phyloP scores from a whole-genome alignment of 1,284 basidiomycete genomes.

The Mycena sp. region DNA sequence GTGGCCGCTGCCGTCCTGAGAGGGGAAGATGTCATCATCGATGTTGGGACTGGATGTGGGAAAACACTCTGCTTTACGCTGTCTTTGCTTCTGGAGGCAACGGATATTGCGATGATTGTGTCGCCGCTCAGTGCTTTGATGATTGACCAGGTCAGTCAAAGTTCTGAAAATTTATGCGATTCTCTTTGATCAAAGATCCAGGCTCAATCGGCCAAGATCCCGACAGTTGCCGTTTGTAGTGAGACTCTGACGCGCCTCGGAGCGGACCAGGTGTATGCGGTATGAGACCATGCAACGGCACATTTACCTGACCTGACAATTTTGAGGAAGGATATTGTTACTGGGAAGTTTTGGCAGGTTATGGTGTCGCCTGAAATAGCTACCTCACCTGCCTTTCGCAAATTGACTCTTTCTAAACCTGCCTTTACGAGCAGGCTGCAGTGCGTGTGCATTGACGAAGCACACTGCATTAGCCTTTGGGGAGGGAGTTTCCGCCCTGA shows the following conservation, averaged over 20 bases:
- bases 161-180: background rate
- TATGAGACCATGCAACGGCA: background rate
- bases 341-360: background rate
- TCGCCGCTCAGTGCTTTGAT: no score
- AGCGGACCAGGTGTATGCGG: background rate
- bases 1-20: no score
- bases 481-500: no score
- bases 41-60: no score
- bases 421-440: background rate
- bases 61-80: no score
- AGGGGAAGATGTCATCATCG: no score
- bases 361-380: constrained; percentile 2
- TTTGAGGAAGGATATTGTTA: background rate
- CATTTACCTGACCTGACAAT: no score
- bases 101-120: no score
- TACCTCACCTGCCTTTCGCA: background rate
- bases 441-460: constrained; percentile 4
- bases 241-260: background rate
- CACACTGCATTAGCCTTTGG: no score
- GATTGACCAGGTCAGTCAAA: background rate
- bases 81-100: no score
- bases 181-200: background rate
- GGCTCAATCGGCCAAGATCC: background rate
- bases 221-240: background rate
- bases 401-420: background rate